Conservation (phyloP, 2,329 filamentous ascomycete genomes). For the Alternaria metachromatica region DNA sequence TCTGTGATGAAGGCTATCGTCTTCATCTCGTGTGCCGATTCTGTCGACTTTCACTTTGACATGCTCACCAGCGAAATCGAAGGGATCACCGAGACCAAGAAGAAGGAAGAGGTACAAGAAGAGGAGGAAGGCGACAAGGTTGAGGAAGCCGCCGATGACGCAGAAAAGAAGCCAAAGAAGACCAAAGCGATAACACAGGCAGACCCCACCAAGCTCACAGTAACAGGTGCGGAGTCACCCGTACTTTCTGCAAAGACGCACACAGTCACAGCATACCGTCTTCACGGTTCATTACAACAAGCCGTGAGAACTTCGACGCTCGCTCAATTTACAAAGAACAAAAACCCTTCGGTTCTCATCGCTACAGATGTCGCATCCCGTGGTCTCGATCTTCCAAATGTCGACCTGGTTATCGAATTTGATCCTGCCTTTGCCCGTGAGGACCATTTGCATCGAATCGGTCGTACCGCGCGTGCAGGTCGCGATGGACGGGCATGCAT, state of each 20-base stretch:
- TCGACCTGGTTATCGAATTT: conserved; percentile 95
- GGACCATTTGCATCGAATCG: conserved; percentile 93
- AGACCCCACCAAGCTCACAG: conserved; percentile 51
- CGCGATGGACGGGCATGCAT: conserved; percentile 84
- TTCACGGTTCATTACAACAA: conserved; percentile 92
- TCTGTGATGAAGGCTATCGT: conserved; percentile 96
- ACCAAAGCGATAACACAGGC: conserved; percentile 50
- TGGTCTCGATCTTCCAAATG: conserved; percentile 91
- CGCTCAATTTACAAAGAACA: conserved; percentile 75
- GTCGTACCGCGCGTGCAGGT: conserved; percentile 91
- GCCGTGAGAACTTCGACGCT: conserved; percentile 86
- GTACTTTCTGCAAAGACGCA: conserved; percentile 79
- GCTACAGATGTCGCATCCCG: conserved; percentile 96
- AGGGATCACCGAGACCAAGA: conserved; percentile 33
- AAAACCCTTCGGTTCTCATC: conserved; percentile 80
- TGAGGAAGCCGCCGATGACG: conserved; percentile 21
- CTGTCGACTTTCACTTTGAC: conserved; percentile 95
- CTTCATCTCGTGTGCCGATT: conserved; percentile 96
- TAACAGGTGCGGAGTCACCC: conserved; percentile 71
- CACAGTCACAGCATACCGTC: conserved; percentile 78
- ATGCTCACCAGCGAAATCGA: conserved; percentile 64
- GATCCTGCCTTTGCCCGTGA: conserved; percentile 93
- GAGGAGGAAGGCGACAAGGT: conserved; percentile 19
- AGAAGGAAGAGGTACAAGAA: conserved; percentile 28
- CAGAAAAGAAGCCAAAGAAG: conserved; percentile 34